A percentile compares a stretch with the other conserved stretches of the same genome.
Evolutionary conservation across 2,329 filamentous ascomycete genomes (phyloP).

Genomic region (Cladosporium sp.): DNA sequence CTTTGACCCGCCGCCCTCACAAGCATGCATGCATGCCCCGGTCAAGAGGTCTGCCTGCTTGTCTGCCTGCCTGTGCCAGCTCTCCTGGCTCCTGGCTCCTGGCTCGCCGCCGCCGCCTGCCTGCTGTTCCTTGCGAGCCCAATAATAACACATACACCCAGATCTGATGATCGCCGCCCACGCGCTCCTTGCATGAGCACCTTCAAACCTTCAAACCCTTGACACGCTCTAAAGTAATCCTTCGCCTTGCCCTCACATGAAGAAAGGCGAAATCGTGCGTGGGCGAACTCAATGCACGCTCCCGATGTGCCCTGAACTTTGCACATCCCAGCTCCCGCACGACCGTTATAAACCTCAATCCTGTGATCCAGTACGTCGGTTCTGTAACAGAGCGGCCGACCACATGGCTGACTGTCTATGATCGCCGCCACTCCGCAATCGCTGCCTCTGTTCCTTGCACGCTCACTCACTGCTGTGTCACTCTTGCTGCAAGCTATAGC

Average conservation of each 20-base stretch:
- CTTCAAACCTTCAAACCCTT: neutral
- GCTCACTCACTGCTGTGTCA: neutral
- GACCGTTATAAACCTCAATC: conserved; percentile 19
- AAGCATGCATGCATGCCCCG: neutral
- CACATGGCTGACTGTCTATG: conserved; percentile 15
- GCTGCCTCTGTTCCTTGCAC: neutral
- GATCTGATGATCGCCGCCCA: conserved; percentile 11
- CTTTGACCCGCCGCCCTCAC: neutral
- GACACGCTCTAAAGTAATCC: neutral
- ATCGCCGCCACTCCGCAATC: conserved; percentile 15
- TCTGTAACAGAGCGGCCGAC: conserved; percentile 14
- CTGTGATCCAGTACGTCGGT: conserved; percentile 17
- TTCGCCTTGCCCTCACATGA: conserved; percentile 5
- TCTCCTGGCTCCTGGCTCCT: neutral
- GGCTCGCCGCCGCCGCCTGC: neutral
- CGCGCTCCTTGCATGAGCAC: neutral
- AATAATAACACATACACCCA: neutral
- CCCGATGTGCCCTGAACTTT: conserved; percentile 18
- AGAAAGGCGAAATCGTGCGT: conserved; percentile 15
- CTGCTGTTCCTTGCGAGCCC: too few species aligned
- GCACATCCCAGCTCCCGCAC: conserved; percentile 2
- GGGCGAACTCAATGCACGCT: conserved; percentile 19
- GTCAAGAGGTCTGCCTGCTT: neutral
- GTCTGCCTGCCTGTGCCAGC: neutral
- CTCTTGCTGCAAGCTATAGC: conserved; percentile 5